Base-by-base conservation (phyloP, 2,329 filamentous ascomycete species). In the Plectosphaerella cucumerina region DNA sequence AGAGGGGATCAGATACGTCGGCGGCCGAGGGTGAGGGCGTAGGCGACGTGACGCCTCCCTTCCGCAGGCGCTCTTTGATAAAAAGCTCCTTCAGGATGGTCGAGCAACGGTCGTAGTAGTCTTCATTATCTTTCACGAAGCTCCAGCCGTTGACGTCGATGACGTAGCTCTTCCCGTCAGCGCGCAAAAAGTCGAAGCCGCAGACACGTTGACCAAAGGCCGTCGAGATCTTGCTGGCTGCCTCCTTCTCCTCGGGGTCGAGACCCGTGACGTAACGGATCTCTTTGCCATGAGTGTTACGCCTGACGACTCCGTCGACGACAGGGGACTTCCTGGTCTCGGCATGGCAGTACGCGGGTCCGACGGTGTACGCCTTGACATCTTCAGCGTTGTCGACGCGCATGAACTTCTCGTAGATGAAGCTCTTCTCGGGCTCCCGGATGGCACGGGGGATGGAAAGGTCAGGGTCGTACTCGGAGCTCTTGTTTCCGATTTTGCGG, bases 91-190 rank as follows among this genome's bases (percentile, higher is more conserved):
- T 89, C 48, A 99, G 74, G 46, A 97, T 96, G 53, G 77, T 85
- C 20, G 94, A 85, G 59, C 87, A 94, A 62, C 90, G 90, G 62
- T 97, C 89, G 66, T 99, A 99, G 69, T 99, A 99, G 54, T 96
- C 92, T 56, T 97, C 93, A 62, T 99, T 99, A 67, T 99, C 95
- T 68, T 99, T 99, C 67, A 99, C 94, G 62, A 99, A 99, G 65
- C 93, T 97, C 95, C 95, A 99, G 12, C 94, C 94, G 67, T 99
- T 99, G 60, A 99, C 94, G 62, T 99, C 94, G 59, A 99, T 99
- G 46, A 99, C 94, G 70, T 90, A 99, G 66, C 93, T 97, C 67
- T 90, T 90, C 15, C 91, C 90, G 47, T 84, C 86, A 12, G 92
- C 90, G 23, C 95, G 86, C 51, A 99, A 76, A 53, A 99, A 78